Base-by-base conservation (phyloP, 2,329 filamentous ascomycete species). In the Chaetomium sp. region DNA sequence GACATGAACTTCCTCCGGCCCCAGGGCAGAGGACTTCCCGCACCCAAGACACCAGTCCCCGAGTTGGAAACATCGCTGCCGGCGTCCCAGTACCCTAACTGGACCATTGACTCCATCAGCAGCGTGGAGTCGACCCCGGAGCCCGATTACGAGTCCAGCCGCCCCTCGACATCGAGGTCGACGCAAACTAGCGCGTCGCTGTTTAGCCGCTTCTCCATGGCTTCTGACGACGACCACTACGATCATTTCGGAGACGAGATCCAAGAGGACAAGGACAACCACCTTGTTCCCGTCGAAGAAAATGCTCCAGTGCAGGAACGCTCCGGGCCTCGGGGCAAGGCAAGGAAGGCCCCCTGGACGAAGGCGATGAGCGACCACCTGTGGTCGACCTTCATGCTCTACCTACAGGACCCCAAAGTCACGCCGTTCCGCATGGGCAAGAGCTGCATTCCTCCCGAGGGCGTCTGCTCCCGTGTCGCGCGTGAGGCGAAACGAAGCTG, bases 401-500 rank as follows among this genome's bases (percentile, higher is more conserved):
- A 87, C 62, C 71, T 87, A 42, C 80, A 85, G 65, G 84, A 87
- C 62, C 83, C 84, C 46, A 82, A 81, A 49, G 82, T 86, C 2
- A 87, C 84, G 1, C 84, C 84, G 0, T 82, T 87, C 59, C 78
- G 81, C 51, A 75, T 85, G 54, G 79, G 82, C 57, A 84, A 82
- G 64, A 83, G 80, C 64, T 78, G 79, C 55, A 78, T 87, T 33
- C 84, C 84, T 6, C 84, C 84, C 3, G 76, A 82, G 44, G 84
- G 84, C 12, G 83, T 87, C 8, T 85, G 82, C 63, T 67, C 79
- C 63, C 80, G 84, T 46, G 84, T 87, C 41, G 80, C 84, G n/a
- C 76, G 84, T 59, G 81, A 85, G 64, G 79, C 84, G 19, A 85
- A 80, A 70, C 75, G 80, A 65, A 86, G 79, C 64, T 87, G 84